These are phyloP conservation scores for Malassezia dermatis DNA, from an alignment of 1,284 basidiomycete genomes.

Conservation along the genomic window DNA sequence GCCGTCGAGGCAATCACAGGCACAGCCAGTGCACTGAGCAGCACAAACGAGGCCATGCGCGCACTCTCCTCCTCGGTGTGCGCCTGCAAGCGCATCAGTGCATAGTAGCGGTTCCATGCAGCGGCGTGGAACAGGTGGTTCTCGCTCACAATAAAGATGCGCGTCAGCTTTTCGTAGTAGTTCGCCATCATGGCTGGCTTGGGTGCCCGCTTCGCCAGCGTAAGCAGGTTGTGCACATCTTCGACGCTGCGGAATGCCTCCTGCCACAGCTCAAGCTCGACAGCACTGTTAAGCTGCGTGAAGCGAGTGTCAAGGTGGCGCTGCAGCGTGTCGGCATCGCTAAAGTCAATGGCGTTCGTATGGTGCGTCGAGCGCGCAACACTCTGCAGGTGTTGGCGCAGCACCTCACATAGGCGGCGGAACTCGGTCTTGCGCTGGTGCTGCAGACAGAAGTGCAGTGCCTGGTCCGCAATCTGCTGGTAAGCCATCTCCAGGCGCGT, in stretches of 20 bases:
- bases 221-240: slow-evolving; percentile 92
- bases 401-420: slow-evolving; percentile 88
- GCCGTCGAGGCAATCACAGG: slow-evolving; percentile 62
- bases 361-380: slow-evolving; percentile 93
- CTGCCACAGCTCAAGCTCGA: slow-evolving; percentile 97
- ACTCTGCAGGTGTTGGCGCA: slow-evolving; percentile 86
- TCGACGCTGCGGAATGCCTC: slow-evolving; percentile 97
- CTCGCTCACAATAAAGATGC: slow-evolving; percentile 75
- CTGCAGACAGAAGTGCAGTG: slow-evolving; percentile 89
- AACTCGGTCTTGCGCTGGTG: slow-evolving; percentile 95
- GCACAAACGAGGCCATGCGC: slow-evolving; percentile 77
- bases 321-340: slow-evolving; percentile 88
- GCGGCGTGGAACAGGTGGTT: slow-evolving; percentile 94
- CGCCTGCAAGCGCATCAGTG: slow-evolving; percentile 33
- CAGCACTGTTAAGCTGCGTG: slow-evolving; percentile 92
- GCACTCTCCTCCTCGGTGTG: slow-evolving; percentile 62
- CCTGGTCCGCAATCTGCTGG: slow-evolving; percentile 95
- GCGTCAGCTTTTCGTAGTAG: slow-evolving; percentile 95
- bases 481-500: slow-evolving; percentile 86
- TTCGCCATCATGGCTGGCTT: slow-evolving; percentile 95
- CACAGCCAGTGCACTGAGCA: slow-evolving; percentile 84
- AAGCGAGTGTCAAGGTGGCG: slow-evolving; percentile 97
- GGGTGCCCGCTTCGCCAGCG: slow-evolving; percentile 75
- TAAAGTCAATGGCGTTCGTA: slow-evolving; percentile 91
- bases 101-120: slow-evolving; percentile 75